Conservation (phyloP, 129 eudicot genomes). For the Lactuca sativa region DNA sequence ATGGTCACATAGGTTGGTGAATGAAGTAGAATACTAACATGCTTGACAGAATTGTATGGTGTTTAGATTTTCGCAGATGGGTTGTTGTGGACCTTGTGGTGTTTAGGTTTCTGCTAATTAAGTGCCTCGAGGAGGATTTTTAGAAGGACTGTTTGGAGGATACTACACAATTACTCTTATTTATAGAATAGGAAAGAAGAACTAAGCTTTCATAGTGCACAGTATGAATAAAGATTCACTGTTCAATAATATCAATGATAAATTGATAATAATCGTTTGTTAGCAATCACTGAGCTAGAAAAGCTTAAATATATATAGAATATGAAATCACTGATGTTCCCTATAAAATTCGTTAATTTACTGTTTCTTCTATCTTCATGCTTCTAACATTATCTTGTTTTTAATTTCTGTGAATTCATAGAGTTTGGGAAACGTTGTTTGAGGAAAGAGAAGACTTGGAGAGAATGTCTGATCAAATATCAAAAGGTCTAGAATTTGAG, state of each 20-base stretch:
- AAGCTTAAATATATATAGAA: background rate
- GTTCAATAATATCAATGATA: background rate
- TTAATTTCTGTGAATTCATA: background rate
- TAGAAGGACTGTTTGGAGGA: constrained; percentile 22
- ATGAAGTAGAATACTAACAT: too few relatives aligned
- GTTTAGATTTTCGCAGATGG: too few relatives aligned
- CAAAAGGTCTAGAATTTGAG: constrained; percentile 64
- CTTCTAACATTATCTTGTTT: constrained; percentile 6
- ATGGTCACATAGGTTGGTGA: too few relatives aligned
- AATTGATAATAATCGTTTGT: background rate
- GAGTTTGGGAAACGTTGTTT: constrained; percentile 8
- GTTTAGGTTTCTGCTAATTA: too few relatives aligned
- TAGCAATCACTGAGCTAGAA: constrained; percentile 6
- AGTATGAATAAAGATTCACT: background rate
- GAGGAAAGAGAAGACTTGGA: constrained; percentile 2
- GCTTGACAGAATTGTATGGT: too few relatives aligned
- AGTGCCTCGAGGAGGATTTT: background rate
- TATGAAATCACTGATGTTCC: background rate
- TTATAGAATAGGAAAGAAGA: constrained; percentile 2
- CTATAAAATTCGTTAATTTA: background rate
- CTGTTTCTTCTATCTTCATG: background rate
- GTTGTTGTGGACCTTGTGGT: too few relatives aligned
- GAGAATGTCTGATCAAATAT: constrained; percentile 65
- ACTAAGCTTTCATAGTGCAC: background rate
- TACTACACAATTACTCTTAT: background rate